Conservation (phyloP, 1,284 basidiomycete species). For the Ceratobasidium theobromae region DNA sequence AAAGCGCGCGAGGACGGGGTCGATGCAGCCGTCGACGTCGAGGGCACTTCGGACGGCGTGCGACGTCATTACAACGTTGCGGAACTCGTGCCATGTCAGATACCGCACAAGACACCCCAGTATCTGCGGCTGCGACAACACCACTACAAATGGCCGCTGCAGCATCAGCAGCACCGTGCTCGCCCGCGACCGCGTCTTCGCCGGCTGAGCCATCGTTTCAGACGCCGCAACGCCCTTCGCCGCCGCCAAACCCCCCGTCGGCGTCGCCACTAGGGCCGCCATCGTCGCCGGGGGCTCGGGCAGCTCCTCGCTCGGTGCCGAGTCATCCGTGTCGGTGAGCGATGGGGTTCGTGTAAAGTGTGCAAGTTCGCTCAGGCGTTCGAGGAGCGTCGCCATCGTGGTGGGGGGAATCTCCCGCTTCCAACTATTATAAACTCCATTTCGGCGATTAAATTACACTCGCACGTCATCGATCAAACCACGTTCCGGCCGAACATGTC, state of each 20-base stretch:
- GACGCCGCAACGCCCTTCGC: not conserved
- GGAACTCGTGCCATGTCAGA: constrained; percentile 57
- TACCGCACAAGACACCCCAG: constrained; percentile 50
- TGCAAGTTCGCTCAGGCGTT: not conserved
- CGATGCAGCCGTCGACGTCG: constrained; percentile 49
- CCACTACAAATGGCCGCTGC: constrained; percentile 37
- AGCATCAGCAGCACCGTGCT: constrained; percentile 14
- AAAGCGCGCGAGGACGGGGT: constrained; percentile 59
- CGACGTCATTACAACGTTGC: constrained; percentile 55
- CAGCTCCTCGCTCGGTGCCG: constrained; percentile 35
- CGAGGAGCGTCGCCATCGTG: constrained; percentile 21
- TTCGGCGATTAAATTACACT: constrained; percentile 7
- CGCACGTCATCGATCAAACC: constrained; percentile 27
- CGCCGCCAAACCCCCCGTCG: not conserved
- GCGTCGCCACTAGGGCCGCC: not conserved
- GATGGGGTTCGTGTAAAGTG: constrained; percentile 40
- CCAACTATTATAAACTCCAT: not conserved
- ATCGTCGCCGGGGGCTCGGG: constrained; percentile 19
- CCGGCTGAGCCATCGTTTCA: not conserved
- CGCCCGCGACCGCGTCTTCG: not conserved
- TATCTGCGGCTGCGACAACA: constrained; percentile 48
- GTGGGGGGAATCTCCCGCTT: not conserved
- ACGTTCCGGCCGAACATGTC: not conserved
- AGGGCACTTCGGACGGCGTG: constrained; percentile 48
- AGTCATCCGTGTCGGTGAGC: constrained; percentile 42